Percentiles rank a stretch among this genome's conserved stretches.
Evolutionary conservation across 2,329 filamentous ascomycete genomes (phyloP).

Genomic region (Phoma sp.): DNA sequence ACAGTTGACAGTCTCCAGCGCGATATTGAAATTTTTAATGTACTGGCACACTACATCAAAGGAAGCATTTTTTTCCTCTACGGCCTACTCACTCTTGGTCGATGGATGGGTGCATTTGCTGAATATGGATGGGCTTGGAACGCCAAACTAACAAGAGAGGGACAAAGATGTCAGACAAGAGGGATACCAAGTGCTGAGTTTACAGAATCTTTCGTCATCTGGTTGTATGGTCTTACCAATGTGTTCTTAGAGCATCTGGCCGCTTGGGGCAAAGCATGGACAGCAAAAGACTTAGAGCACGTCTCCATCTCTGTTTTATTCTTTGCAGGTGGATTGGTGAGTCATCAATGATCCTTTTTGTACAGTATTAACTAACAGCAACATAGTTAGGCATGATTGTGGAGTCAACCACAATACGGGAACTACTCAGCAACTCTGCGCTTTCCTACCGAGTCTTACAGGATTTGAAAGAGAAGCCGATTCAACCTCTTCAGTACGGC

Average conservation of each 20-base stretch:
- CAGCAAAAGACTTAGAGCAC: conserved; percentile 84
- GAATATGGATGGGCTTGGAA: conserved; percentile 98
- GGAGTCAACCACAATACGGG: conserved; percentile 71
- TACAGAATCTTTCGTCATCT: conserved; percentile 87
- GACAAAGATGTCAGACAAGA: too few species aligned
- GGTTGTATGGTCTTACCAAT: conserved; percentile 86
- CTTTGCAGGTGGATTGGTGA: conserved; percentile 85
- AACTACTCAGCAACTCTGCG: conserved; percentile 65
- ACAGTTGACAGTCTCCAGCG: too few species aligned
- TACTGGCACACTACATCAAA: conserved; percentile 92
- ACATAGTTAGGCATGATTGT: conserved; percentile 78
- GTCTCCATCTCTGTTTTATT: conserved; percentile 92
- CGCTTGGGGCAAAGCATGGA: conserved; percentile 74
- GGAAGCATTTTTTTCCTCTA: conserved; percentile 96
- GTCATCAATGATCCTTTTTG: conserved; percentile 43
- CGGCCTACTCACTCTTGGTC: conserved; percentile 82
- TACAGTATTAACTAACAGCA: too few species aligned
- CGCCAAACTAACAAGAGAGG: conserved; percentile 66
- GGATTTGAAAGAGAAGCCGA: too few species aligned
- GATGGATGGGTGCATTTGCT: conserved; percentile 89
- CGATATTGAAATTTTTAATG: conserved; percentile 74
- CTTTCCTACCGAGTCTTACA: too few species aligned
- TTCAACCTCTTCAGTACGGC: conserved; percentile 69
- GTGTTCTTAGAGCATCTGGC: conserved; percentile 91
- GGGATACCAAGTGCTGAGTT: too few species aligned